Conservation (phyloP, 257 asterid genomes). For the Petunia axillaris region DNA sequence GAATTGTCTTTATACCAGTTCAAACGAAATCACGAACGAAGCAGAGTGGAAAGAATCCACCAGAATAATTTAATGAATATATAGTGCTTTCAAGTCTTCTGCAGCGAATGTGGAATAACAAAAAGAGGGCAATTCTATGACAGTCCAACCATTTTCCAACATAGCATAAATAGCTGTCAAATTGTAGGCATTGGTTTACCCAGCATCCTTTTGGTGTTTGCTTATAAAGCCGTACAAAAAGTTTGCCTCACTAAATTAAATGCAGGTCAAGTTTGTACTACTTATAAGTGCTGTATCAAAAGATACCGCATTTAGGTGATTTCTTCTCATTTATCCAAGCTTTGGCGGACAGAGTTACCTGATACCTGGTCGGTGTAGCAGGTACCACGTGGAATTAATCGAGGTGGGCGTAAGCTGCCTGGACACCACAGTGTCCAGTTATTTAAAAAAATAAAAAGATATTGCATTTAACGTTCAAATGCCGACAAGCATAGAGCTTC, state of each 20-base stretch:
- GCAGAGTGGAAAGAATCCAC: no score
- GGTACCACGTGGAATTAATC: no score
- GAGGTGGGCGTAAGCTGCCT: no score
- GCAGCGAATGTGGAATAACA: neutral
- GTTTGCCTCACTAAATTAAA: neutral
- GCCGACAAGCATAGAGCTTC: constrained; percentile 16
- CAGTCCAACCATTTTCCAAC: neutral
- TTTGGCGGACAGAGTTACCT: no score
- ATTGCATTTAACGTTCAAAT: neutral
- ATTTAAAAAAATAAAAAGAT: no score
- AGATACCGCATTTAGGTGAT: neutral
- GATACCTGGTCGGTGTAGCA: no score
- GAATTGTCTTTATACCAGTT: neutral
- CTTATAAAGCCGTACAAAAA: neutral
- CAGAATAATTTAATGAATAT: neutral
- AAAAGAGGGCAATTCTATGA: neutral
- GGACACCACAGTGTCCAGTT: no score
- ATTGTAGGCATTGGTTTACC: constrained; percentile 2
- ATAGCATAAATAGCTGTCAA: neutral
- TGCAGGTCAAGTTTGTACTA: neutral
- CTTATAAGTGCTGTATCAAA: neutral
- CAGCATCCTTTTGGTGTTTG: neutral
- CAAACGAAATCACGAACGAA: no score
- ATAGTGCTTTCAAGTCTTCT: neutral
- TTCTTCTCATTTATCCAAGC: neutral